A percentile compares a stretch with the other conserved stretches of the same genome.
Evolutionary conservation across 2,329 filamentous ascomycete species (phyloP).

Genomic region (Paraconiothyrium brasiliense): DNA sequence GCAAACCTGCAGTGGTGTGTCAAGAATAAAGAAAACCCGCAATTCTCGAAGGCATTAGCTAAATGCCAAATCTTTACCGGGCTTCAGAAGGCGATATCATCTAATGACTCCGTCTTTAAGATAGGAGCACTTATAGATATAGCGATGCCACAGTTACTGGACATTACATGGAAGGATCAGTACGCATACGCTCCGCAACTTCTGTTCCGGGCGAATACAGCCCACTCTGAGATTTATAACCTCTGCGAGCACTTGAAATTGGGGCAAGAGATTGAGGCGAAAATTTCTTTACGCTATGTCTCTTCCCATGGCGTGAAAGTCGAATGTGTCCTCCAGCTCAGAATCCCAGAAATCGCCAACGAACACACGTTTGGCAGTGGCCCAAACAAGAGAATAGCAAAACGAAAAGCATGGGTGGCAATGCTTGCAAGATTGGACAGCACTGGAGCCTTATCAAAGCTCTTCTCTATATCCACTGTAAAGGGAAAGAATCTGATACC

Average conservation of each 20-base stretch:
- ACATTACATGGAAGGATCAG: not conserved
- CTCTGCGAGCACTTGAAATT: not conserved
- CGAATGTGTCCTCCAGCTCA: not conserved
- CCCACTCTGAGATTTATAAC: not conserved
- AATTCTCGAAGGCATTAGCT: no score
- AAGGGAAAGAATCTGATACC: not conserved
- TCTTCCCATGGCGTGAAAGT: no score
- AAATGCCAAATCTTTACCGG: no score
- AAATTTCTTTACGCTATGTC: not conserved
- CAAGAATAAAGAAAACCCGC: not conserved
- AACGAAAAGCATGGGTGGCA: not conserved
- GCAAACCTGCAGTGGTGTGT: not conserved
- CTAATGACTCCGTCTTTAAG: not conserved
- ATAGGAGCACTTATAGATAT: not conserved
- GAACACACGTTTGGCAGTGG: not conserved
- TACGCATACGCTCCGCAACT: not conserved
- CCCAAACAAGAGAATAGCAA: not conserved
- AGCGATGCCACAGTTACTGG: not conserved
- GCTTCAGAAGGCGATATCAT: not conserved
- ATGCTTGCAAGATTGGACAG: conserved; percentile 2
- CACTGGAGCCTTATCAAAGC: not conserved
- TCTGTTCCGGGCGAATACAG: not conserved
- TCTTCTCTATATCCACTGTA: not conserved
- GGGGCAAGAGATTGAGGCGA: not conserved
- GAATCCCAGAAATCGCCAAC: not conserved